Evolutionary conservation across 148 eudicot species (phyloP), one percentile per base, ranked within the genome.

Genomic region (Spergularia bocconei): DNA sequence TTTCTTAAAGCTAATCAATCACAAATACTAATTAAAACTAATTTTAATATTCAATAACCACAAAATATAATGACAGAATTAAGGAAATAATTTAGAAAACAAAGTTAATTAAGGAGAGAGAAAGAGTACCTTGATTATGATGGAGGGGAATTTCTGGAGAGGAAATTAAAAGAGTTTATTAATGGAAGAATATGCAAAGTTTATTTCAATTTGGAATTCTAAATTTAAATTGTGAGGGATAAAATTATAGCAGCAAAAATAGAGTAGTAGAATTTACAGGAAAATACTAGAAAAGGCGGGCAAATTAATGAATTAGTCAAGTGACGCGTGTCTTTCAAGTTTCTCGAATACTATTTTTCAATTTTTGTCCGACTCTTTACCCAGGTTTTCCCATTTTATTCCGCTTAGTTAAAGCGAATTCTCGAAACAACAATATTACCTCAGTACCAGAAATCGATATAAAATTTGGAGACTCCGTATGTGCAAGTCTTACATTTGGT

Each of bases 111-210:
- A 14, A 13, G 17, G 55, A 53, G 63, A 75, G 21, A 53, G 44
- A 67, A 72, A 75, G 19, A 65, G 51, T 52, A 75, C 77, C 77
- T 75, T 56, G 25, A 74, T 64, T 53, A 44, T 39, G 36, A 29
- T 2, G 52, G 25, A 14, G 13, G n/a, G 77, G 54, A 52, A 19
- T 75, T 75, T 75, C 77, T 38, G 63, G 71, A 65, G 52, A 75
- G 63, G 53, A 2, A 25, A 12, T 3, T 60, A 74, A 65, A n/a
- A 21, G 19, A 44, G 48, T 44, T 44, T 44, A 29, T 44, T 44
- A 29, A 29, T 44, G 38, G 54, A 64, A 21, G 71, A 73, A 73
- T 16, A 9, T 33, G 7, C 38, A 15, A 29, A n/a, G 29, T 19
- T 6, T 13, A 21, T 13, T 44, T 6, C 15, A 38, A 29, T 3